Evolutionary conservation across 2,329 filamentous ascomycete species (phyloP), one percentile per base, ranked within the genome.

Genomic region (Aspergillus pseudoterreus): DNA sequence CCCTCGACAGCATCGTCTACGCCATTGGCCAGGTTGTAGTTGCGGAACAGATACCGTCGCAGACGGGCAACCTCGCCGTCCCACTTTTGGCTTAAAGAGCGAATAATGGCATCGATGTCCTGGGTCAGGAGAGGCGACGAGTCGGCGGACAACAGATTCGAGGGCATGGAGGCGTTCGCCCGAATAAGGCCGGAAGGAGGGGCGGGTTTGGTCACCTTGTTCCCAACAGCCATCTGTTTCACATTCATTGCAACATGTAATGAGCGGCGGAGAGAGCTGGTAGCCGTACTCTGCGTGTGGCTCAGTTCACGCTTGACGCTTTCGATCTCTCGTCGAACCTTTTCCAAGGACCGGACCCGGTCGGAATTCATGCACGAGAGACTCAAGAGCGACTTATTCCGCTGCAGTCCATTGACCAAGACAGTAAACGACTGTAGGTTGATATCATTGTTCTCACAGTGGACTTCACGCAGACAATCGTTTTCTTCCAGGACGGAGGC

Each of bases 371-470:
- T 85, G 9, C 71, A 73, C 5, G 86, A 84, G 32, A 89, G 75
- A 58, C 79, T 80, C 12, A 87, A 65, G 1, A 89, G 66, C 0
- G 80, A 81, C 2, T 77, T 79, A 61, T 90, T 90, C 39, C 78
- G 79, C 53, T 85, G 78, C n/a, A 89, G 70, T 15, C 84, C 79
- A 60, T 88, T 86, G 45, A 89, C 82, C 6, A 88, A 71, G 47
- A 85, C 83, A 0, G 84, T 87, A 57, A 87, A 85, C 1, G 83
- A 85, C 57, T 85, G 82, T n/a, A 88, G 74, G 43, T 84, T 84
- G 50, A 88, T 86, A 49, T 84, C 82, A 62, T 90, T 90, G 65
- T 86, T 83, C 55, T 86, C 85, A 66, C 86, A 89, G 59, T 87
- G 78, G 5, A 90, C 75, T 63, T 88, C 82, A 22, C 79, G 76